Conservation (phyloP, 1,284 basidiomycete genomes). For the Ganoderma boninense region DNA sequence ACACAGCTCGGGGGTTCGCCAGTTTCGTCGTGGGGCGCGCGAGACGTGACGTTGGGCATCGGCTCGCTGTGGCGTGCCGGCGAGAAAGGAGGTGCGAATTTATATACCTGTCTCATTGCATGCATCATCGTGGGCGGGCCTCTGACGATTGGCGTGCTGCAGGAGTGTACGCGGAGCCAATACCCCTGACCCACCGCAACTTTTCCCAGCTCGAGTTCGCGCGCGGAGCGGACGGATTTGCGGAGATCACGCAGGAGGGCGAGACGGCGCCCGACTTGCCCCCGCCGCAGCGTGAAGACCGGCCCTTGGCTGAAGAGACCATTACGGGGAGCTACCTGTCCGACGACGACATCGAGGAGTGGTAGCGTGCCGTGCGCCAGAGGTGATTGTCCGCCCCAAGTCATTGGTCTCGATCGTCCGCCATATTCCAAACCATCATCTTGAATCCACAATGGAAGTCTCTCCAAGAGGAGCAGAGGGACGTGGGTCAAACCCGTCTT, state of each 20-base stretch:
- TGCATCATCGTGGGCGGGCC: not conserved
- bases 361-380: constrained; percentile 26
- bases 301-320: constrained; percentile 16
- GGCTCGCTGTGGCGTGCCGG: constrained; percentile 65
- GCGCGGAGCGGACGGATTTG: constrained; percentile 35
- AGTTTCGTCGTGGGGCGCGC: constrained; percentile 60
- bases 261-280: constrained; percentile 38
- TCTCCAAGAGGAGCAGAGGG: no score
- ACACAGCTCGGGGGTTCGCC: constrained; percentile 35
- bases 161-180: constrained; percentile 11
- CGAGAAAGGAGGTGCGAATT: constrained; percentile 33
- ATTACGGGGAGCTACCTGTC: constrained; percentile 67
- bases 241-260: constrained; percentile 51
- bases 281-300: constrained; percentile 37
- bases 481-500: no score
- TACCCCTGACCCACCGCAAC: constrained; percentile 56
- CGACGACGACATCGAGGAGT: constrained; percentile 75
- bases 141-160: not conserved
- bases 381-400: no score
- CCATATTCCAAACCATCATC: no score
- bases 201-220: constrained; percentile 65
- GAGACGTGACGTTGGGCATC: constrained; percentile 63
- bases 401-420: not conserved
- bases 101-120: not conserved
- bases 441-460: no score